phyloP scores from a whole-genome alignment of 2,329 filamentous ascomycete genomes.

The Monosporascus sp. region DNA sequence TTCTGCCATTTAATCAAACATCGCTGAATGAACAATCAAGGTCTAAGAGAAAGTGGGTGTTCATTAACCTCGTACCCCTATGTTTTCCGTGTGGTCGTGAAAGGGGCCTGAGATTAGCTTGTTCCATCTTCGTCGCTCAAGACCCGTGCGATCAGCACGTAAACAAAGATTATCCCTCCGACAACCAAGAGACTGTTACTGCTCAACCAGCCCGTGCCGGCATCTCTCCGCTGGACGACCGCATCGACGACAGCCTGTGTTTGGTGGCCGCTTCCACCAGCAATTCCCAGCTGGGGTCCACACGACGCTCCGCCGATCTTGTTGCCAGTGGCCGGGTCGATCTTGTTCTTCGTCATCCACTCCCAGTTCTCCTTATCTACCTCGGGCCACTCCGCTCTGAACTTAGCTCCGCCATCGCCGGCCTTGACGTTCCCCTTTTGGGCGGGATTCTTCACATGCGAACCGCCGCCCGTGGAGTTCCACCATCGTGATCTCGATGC shows the following conservation, averaged over 20 bases:
- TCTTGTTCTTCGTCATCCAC: conserved; percentile 79
- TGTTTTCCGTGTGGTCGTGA: too few species aligned
- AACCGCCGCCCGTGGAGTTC: conserved; percentile 91
- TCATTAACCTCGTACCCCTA: background rate
- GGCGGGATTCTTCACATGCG: conserved; percentile 49
- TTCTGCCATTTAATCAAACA: too few species aligned
- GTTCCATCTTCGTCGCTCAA: conserved; percentile 45
- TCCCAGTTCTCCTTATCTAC: conserved; percentile 83
- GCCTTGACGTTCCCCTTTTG: conserved; percentile 78
- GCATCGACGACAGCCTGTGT: conserved; percentile 71
- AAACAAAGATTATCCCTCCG: conserved; percentile 67
- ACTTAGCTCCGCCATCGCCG: conserved; percentile 89
- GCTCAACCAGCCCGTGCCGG: conserved; percentile 75
- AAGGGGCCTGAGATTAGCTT: background rate
- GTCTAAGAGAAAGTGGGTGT: background rate
- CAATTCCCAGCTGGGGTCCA: conserved; percentile 52
- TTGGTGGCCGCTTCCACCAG: conserved; percentile 58
- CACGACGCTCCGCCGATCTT: conserved; percentile 46
- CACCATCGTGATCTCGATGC: conserved; percentile 83
- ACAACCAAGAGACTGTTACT: conserved; percentile 73
- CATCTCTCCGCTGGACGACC: conserved; percentile 69
- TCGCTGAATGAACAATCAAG: too few species aligned
- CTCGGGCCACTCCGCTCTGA: conserved; percentile 84
- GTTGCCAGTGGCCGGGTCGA: conserved; percentile 72
- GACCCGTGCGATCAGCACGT: conserved; percentile 75